phyloP scores from a whole-genome alignment of 768 basidiomycete species.

The Russula brevipes region DNA sequence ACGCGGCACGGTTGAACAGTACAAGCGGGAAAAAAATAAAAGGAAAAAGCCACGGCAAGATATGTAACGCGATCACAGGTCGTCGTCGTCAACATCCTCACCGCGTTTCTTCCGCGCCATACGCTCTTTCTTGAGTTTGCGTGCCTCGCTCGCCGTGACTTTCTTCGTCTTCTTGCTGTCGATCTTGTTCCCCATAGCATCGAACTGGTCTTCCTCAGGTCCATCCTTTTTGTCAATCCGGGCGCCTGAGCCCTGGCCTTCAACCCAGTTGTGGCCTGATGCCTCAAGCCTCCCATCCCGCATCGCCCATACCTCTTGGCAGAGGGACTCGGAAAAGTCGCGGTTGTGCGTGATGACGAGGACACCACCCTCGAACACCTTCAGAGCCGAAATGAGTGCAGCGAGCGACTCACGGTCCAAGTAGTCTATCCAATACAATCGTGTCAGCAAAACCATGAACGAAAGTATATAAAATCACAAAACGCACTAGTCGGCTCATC shows the following conservation, averaged over 20 bases:
- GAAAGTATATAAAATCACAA: slow-evolving; percentile 15
- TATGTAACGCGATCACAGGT: slow-evolving; percentile 31
- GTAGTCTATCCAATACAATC: slow-evolving; percentile 60
- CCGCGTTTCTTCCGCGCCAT: slow-evolving; percentile 86
- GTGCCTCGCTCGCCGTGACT: slow-evolving; percentile 70
- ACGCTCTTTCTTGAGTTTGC: slow-evolving; percentile 96
- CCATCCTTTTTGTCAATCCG: slow-evolving; percentile 93
- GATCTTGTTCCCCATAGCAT: slow-evolving; percentile 98
- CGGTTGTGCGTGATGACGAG: slow-evolving; percentile 97
- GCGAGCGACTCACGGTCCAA: slow-evolving; percentile 99
- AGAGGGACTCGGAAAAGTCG: slow-evolving; percentile 98
- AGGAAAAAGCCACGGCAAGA: neutral
- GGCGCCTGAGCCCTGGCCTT: slow-evolving; percentile 92
- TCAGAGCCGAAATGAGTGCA: slow-evolving; percentile 96
- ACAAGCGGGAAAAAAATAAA: neutral
- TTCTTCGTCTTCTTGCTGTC: slow-evolving; percentile 84
- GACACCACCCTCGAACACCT: slow-evolving; percentile 97
- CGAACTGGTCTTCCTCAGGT: slow-evolving; percentile 86
- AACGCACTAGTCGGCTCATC: slow-evolving; percentile 89
- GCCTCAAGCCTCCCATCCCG: slow-evolving; percentile 93
- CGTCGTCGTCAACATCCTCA: slow-evolving; percentile 62
- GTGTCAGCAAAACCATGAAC: slow-evolving; percentile 9
- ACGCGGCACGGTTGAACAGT: slow-evolving; percentile 17
- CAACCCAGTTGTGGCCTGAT: slow-evolving; percentile 99
- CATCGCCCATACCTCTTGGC: slow-evolving; percentile 99